These are phyloP conservation scores for Nadsonia fulvescens DNA, from an alignment of 805 yeast genomes.

Conservation along the genomic window DNA sequence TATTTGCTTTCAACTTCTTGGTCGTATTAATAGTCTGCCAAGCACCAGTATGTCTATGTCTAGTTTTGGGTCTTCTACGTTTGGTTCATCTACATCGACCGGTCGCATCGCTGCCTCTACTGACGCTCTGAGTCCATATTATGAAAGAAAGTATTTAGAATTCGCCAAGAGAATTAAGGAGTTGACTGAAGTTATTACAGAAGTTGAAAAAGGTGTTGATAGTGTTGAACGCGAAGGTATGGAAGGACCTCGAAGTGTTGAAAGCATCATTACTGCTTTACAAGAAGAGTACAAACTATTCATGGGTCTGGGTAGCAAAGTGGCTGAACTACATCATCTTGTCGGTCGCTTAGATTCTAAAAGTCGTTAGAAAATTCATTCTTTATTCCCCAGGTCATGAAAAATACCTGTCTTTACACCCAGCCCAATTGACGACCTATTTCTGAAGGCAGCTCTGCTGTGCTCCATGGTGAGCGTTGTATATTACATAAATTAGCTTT, in stretches of 20 bases:
- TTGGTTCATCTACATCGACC: too few species aligned
- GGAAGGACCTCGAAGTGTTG: conserved; percentile 8
- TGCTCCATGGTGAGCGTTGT: too few species aligned
- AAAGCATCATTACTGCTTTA: conserved; percentile 16
- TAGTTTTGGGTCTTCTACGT: too few species aligned
- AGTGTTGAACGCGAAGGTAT: conserved; percentile 14
- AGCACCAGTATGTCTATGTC: conserved; percentile 1
- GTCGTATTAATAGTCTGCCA: conserved; percentile 2
- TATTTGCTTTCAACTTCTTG: conserved; percentile 12
- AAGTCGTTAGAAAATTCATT: too few species aligned
- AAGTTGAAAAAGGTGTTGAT: conserved; percentile 18
- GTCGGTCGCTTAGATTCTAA: conserved; percentile 16
- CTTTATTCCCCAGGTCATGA: too few species aligned
- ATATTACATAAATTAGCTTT: too few species aligned
- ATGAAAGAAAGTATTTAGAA: conserved; percentile 26
- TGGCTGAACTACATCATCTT: conserved; percentile 50
- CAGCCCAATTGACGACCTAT: too few species aligned
- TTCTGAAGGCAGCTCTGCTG: too few species aligned
- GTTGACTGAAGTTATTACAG: conserved; percentile 16
- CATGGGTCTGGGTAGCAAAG: conserved; percentile 53
- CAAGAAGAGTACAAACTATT: conserved; percentile 48
- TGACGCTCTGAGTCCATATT: conserved; percentile 32
- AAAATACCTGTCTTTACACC: too few species aligned
- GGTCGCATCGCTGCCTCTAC: conserved; percentile 16
- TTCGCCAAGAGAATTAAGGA: conserved; percentile 24